A percentile compares a stretch with the other conserved stretches of the same genome.
phyloP scores from a whole-genome alignment of 192 early-diverging fungal genomes.

The Coemansia sp. region DNA sequence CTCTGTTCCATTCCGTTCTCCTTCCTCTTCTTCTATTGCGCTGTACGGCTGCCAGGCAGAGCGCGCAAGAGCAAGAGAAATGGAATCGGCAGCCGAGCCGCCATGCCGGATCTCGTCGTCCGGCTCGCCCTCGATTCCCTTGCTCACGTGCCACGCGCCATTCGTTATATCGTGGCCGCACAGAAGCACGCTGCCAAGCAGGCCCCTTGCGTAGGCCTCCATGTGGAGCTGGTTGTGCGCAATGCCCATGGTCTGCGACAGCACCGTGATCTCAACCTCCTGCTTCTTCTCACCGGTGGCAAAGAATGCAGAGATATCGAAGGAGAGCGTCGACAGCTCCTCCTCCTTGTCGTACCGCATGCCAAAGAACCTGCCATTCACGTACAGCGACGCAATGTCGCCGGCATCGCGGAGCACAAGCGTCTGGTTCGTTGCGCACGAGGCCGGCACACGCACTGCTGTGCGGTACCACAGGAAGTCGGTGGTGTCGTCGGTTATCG shows the following conservation, averaged over 20 bases:
- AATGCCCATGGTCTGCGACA: constrained; percentile 53
- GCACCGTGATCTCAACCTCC: constrained; percentile 16
- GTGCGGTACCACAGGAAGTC: constrained; percentile 56
- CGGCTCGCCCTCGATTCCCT: constrained; percentile 25
- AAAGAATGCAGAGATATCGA: constrained; percentile 9
- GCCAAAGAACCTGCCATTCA: constrained; percentile 20
- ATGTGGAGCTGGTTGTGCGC: constrained; percentile 38
- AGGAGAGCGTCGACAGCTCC: constrained; percentile 23
- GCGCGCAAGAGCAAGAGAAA: too few species aligned
- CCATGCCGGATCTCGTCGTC: not conserved
- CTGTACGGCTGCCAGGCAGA: too few species aligned
- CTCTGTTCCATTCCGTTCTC: not conserved
- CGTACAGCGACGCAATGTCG: constrained; percentile 36
- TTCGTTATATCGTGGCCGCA: constrained; percentile 40
- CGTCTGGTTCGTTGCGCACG: not conserved
- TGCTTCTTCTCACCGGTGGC: not conserved
- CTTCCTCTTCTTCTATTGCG: too few species aligned
- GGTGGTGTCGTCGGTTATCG: constrained; percentile 37
- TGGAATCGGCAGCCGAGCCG: too few species aligned
- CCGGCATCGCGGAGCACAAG: constrained; percentile 40
- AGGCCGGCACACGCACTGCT: constrained; percentile 11
- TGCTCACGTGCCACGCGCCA: constrained; percentile 27
- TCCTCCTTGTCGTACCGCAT: constrained; percentile 33
- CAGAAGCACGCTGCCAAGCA: constrained; percentile 36
- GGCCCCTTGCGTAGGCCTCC: constrained; percentile 42